Percentiles rank a stretch among this genome's conserved stretches.
These are phyloP conservation scores for Lactifluus rugatus DNA, from an alignment of 768 basidiomycete genomes.

Conservation along the genomic window DNA sequence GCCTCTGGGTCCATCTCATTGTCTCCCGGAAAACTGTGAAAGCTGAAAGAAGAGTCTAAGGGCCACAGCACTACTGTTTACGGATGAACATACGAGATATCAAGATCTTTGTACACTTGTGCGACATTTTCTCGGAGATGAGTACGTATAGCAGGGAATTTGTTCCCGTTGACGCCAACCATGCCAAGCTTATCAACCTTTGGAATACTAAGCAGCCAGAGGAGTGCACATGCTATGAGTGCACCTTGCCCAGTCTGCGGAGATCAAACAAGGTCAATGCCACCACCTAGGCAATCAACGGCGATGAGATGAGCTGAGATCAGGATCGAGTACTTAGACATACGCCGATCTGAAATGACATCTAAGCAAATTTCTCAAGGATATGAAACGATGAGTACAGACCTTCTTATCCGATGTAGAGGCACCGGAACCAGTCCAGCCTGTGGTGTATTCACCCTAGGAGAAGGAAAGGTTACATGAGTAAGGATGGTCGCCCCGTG, in stretches of 20 bases:
- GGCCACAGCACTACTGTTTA: not conserved
- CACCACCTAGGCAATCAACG: slow-evolving; percentile 51
- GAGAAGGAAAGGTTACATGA: not conserved
- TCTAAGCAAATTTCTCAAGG: not conserved
- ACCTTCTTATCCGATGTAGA: slow-evolving; percentile 95
- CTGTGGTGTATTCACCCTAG: slow-evolving; percentile 87
- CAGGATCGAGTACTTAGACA: slow-evolving; percentile 25
- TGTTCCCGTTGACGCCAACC: slow-evolving; percentile 83
- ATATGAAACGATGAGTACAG: slow-evolving; percentile 11
- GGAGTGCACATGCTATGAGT: slow-evolving; percentile 6
- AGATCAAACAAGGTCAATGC: slow-evolving; percentile 86
- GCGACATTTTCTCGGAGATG: slow-evolving; percentile 80
- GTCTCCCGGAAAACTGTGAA: slow-evolving; percentile 73
- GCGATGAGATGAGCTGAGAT: slow-evolving; percentile 16
- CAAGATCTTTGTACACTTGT: slow-evolving; percentile 79
- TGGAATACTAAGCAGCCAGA: slow-evolving; percentile 11
- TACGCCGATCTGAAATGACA: slow-evolving; percentile 53
- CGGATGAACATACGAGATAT: slow-evolving; percentile 49
- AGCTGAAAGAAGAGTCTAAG: slow-evolving; percentile 28
- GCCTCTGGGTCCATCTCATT: slow-evolving; percentile 65
- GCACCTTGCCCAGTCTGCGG: slow-evolving; percentile 69
- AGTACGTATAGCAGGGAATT: slow-evolving; percentile 76
- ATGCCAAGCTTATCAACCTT: slow-evolving; percentile 68
- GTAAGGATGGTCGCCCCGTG: not conserved
- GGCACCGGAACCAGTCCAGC: slow-evolving; percentile 87